Evolutionary conservation across 129 eudicot genomes (phyloP).

Genomic region (Dittrichia graveolens): DNA sequence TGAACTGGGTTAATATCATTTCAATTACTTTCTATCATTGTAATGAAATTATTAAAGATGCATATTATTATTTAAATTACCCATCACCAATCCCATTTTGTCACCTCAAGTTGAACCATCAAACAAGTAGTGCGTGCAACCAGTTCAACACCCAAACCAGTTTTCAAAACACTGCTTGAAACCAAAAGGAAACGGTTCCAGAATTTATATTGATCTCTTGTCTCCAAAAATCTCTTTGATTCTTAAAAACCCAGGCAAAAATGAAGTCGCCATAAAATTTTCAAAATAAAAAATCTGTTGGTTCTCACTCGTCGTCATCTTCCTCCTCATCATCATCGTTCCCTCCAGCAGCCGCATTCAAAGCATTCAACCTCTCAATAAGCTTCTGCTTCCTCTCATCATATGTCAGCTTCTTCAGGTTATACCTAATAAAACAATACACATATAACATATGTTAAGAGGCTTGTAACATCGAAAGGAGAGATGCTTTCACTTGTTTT

Average conservation of each 20-base stretch:
- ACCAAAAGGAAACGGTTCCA: not conserved
- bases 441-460: not conserved
- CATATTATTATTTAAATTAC: too few relatives aligned
- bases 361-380: conserved; percentile 56
- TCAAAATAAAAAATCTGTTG: conserved; percentile 13
- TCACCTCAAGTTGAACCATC: too few relatives aligned
- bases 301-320: conserved; percentile 41
- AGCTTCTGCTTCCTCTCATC: conserved; percentile 54
- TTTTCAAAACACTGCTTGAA: too few relatives aligned
- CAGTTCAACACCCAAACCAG: too few relatives aligned
- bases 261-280: conserved; percentile 11
- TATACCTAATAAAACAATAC: conserved; percentile 43
- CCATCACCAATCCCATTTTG: too few relatives aligned
- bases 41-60: too few relatives aligned
- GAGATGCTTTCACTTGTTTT: not conserved
- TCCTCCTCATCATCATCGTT: conserved; percentile 46
- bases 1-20: too few relatives aligned
- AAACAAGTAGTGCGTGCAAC: too few relatives aligned
- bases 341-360: conserved; percentile 50
- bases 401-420: conserved; percentile 56
- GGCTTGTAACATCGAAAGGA: not conserved
- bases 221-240: conserved; percentile 18
- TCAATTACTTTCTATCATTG: too few relatives aligned
- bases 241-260: conserved; percentile 18
- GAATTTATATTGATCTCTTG: not conserved